Base-by-base conservation (phyloP, 768 basidiomycete species). In the Auricularia cornea region DNA sequence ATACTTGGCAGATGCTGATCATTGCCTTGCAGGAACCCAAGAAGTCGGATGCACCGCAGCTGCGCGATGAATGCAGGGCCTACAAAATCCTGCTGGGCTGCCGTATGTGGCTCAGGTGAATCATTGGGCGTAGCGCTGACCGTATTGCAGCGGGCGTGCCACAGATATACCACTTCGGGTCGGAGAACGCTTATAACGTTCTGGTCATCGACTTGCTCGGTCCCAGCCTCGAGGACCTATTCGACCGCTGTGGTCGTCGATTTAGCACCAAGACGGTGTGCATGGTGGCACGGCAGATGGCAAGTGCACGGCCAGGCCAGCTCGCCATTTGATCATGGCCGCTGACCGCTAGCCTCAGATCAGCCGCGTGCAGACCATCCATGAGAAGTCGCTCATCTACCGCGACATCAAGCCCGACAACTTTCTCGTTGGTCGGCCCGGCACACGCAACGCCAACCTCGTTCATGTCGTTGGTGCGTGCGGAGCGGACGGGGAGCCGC, bases 351-450 rank as follows among this genome's bases (percentile, higher is more conserved):
- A 14, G 35, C 16, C 35, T 38, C 70, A 98, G 96, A 81, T 99
- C 64, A 85, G 92, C 59, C 87, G 97, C 70, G 94, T 97, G 23
- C 96, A 98, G 76, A 96, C 91, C 20, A 98, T 99, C 60, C 97
- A 99, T 76, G 96, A 98, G 77, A 98, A 98, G 83, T 98, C 97
- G 77, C 85, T 99, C 70, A 98, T 99, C 70, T 98, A 99, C 75
- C 90, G 97, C 62, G 97, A 99, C 74, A 98, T 99, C 80, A 99
- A 99, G 76, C 97, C 97, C 11, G 97, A 98, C 79, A 99, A 99
- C 77, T 99, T 99, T 75, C 84, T 99, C 68, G 89, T 98, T 72
- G 97, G 97, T 40, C 88, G 96, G 26, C 88, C 96, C 10, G 88
- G 87, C 40, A 97, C 94, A 26, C 98, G 98, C 78, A 85, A 83